phyloP scores from a whole-genome alignment of 2,329 filamentous ascomycete species.

The Dactylellina parvicollis region DNA sequence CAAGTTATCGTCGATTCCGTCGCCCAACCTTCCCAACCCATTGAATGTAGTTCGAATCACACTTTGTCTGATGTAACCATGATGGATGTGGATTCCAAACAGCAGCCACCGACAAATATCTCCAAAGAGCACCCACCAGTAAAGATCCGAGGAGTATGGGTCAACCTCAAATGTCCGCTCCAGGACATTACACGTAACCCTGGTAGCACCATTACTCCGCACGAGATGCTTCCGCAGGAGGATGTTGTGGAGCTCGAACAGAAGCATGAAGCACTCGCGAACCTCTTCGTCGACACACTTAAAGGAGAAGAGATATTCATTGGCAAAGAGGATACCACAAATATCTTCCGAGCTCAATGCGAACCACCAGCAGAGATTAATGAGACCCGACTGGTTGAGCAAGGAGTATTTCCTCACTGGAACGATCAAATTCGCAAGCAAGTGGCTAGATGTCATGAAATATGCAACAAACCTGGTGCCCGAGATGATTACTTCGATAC shows the following conservation, averaged over 20 bases:
- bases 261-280: not conserved
- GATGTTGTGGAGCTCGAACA: not conserved
- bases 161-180: no score
- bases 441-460: conserved; percentile 5
- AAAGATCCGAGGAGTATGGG: not conserved
- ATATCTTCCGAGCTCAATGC: not conserved
- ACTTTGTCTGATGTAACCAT: no score
- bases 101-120: no score
- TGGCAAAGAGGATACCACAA: not conserved
- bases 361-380: not conserved
- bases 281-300: not conserved
- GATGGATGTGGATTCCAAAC: no score
- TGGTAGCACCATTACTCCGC: not conserved
- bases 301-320: not conserved
- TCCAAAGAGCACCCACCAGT: no score
- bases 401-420: conserved; percentile 5
- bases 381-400: not conserved
- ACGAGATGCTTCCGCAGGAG: not conserved
- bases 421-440: conserved; percentile 9
- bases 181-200: no score
- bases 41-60: no score
- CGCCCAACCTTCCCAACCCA: no score
- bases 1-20: no score
- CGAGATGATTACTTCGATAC: conserved; percentile 54
- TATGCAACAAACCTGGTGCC: not conserved